phyloP scores from a whole-genome alignment of 2,329 filamentous ascomycete species.

The Claviceps sp. region DNA sequence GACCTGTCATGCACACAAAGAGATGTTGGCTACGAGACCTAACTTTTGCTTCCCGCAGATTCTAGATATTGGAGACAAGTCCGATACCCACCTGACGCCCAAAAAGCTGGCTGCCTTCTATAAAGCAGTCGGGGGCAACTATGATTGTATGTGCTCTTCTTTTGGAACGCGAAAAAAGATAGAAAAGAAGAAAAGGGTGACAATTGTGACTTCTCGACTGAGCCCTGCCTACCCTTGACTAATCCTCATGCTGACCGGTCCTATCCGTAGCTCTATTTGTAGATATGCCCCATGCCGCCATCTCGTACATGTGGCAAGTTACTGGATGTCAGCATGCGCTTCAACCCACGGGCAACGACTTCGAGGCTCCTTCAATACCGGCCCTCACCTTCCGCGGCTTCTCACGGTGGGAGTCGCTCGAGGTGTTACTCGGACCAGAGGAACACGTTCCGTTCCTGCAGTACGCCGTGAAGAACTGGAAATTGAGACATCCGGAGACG shows the following conservation, averaged over 20 bases:
- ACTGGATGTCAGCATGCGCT: conserved; percentile 83
- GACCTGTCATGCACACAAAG: not conserved
- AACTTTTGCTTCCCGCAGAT: conserved; percentile 26
- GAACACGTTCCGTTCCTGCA: conserved; percentile 79
- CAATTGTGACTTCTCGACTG: not conserved
- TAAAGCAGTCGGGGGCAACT: conserved; percentile 59
- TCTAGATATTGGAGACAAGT: conserved; percentile 43
- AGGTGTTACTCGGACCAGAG: conserved; percentile 74
- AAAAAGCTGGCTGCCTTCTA: conserved; percentile 67
- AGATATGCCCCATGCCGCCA: conserved; percentile 54
- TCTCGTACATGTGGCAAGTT: conserved; percentile 87
- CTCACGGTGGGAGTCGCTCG: conserved; percentile 85
- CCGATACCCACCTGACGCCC: conserved; percentile 42
- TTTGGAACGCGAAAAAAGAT: no score
- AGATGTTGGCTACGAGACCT: conserved; percentile 5
- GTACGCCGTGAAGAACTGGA: conserved; percentile 64
- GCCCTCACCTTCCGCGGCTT: conserved; percentile 75
- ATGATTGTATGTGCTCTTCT: conserved; percentile 40
- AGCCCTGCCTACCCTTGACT: not conserved
- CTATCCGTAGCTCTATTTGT: conserved; percentile 53
- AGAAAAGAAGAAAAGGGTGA: not conserved
- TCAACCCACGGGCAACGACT: conserved; percentile 62
- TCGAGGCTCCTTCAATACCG: conserved; percentile 62
- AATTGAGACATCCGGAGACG: conserved; percentile 60
- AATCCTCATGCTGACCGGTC: conserved; percentile 1